Conservation (phyloP, 2,329 filamentous ascomycete species). For the Rhexocercosporidium sp. region DNA sequence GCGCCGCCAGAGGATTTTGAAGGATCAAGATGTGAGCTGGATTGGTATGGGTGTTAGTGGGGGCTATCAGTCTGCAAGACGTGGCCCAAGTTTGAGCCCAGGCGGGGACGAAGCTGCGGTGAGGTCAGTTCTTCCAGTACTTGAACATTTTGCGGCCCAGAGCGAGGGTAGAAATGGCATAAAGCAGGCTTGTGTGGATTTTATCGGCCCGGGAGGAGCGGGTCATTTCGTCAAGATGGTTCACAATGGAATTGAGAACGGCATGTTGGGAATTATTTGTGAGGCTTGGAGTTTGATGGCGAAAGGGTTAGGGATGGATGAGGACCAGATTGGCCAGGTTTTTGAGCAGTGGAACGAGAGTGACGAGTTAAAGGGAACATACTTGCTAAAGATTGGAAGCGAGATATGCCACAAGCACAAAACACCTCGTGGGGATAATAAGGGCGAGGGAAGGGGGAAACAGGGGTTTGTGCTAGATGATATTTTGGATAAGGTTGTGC, state of each 20-base stretch:
- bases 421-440: constrained; percentile 34
- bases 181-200: constrained; percentile 58
- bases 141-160: constrained; percentile 66
- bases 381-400: constrained; percentile 65
- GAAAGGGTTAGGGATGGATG: constrained; percentile 59
- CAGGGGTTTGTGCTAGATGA: constrained; percentile 56
- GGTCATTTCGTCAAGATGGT: constrained; percentile 80
- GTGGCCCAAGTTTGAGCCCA: constrained; percentile 71
- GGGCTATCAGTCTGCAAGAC: constrained; percentile 70
- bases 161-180: constrained; percentile 55
- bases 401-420: constrained; percentile 61
- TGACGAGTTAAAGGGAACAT: constrained; percentile 64
- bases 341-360: constrained; percentile 65
- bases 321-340: constrained; percentile 64
- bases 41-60: constrained; percentile 72
- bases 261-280: constrained; percentile 68
- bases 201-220: constrained; percentile 64
- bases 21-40: constrained; percentile 63
- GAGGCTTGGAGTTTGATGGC: constrained; percentile 71
- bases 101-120: constrained; percentile 63
- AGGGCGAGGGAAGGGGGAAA: constrained; percentile 46
- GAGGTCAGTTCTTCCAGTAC: constrained; percentile 63
- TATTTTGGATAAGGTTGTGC: constrained; percentile 73
- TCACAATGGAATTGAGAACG: constrained; percentile 73
- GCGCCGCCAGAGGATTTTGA: constrained; percentile 61